phyloP scores from a whole-genome alignment of 1,284 basidiomycete species.

The Exobasidium cylindrosporum region DNA sequence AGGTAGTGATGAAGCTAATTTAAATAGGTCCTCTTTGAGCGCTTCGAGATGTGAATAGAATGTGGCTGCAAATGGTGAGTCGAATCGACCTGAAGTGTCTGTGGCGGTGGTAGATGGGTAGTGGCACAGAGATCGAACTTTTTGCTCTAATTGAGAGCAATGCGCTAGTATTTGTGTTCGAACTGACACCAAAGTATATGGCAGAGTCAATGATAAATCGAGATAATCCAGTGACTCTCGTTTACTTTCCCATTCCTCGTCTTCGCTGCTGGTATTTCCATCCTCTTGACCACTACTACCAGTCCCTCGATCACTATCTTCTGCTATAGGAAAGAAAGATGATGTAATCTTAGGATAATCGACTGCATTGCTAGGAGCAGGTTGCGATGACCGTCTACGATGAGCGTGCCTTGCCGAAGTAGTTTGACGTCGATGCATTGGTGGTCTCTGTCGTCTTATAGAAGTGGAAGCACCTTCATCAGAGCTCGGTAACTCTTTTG shows the following conservation, averaged over 20 bases:
- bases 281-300: conserved; percentile 28
- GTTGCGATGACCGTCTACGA: conserved; percentile 24
- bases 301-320: conserved; percentile 20
- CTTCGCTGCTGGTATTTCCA: conserved; percentile 22
- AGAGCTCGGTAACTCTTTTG: too few species aligned
- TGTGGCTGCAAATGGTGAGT: conserved; percentile 13
- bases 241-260: conserved; percentile 8
- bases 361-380: conserved; percentile 4
- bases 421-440: neutral
- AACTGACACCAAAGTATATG: conserved; percentile 37
- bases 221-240: conserved; percentile 24
- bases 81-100: neutral
- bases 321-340: neutral
- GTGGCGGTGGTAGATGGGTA: conserved; percentile 3
- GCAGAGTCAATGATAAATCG: conserved; percentile 35
- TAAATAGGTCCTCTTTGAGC: conserved; percentile 32
- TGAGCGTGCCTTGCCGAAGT: conserved; percentile 2
- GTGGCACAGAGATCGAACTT: conserved; percentile 25
- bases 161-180: conserved; percentile 33
- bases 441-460: too few species aligned
- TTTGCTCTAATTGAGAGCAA: conserved; percentile 33
- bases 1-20: conserved; percentile 28
- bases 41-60: conserved; percentile 42
- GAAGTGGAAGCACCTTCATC: too few species aligned
- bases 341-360: conserved; percentile 5